Evolutionary conservation across 345 rosid genomes (phyloP).

Genomic region (Orychophragmus violaceus): DNA sequence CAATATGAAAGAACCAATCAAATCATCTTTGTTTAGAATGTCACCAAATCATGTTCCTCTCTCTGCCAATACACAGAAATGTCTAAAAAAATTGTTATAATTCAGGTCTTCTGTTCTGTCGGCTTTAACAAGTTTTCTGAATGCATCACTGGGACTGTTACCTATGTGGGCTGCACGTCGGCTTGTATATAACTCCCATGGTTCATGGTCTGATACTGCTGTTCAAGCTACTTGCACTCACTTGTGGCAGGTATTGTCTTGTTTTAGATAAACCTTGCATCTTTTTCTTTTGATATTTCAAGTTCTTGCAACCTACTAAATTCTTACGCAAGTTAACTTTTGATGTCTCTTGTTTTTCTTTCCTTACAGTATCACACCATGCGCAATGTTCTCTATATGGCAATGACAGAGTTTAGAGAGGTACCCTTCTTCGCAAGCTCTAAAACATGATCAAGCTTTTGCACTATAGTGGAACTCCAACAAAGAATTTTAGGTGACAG

Average conservation of each 20-base stretch:
- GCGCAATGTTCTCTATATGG: conserved; percentile 68
- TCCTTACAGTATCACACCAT: conserved; percentile 63
- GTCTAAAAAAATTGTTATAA: conserved; percentile 16
- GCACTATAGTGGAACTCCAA: neutral
- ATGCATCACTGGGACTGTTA: conserved; percentile 52
- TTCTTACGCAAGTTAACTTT: neutral
- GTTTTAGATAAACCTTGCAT: neutral
- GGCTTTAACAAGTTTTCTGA: conserved; percentile 38
- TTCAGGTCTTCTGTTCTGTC: conserved; percentile 64
- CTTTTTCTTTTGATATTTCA: neutral
- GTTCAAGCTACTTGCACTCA: conserved; percentile 63
- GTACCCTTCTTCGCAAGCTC: conserved; percentile 34
- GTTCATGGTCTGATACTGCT: conserved; percentile 69
- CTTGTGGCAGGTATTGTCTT: conserved; percentile 51
- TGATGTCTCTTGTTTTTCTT: neutral
- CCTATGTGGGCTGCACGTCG: conserved; percentile 42
- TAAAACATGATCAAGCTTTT: neutral
- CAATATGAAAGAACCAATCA: neutral
- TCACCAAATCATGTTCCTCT: neutral
- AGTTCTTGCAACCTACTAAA: neutral
- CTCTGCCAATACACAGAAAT: neutral
- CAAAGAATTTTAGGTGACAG: neutral
- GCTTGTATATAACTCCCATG: conserved; percentile 43
- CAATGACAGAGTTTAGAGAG: conserved; percentile 69
- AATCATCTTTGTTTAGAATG: neutral